phyloP scores from a whole-genome alignment of 2,329 filamentous ascomycete species.

The Microdochium nivale region DNA sequence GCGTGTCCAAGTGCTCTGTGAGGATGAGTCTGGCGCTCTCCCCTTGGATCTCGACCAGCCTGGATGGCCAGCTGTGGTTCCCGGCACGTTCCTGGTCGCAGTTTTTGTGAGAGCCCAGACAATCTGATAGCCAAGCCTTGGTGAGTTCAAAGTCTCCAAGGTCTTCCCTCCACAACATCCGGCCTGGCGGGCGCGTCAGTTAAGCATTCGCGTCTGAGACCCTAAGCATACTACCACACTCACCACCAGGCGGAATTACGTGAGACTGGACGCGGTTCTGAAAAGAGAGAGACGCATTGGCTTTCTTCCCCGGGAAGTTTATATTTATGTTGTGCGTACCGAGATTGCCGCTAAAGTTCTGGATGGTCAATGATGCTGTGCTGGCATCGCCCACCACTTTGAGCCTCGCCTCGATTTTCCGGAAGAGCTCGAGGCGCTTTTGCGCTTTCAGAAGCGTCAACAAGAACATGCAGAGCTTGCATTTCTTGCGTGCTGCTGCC shows the following conservation, averaged over 20 bases:
- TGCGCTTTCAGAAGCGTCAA: too few species aligned
- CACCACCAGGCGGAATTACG: background rate
- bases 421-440: too few species aligned
- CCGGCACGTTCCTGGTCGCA: background rate
- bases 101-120: background rate
- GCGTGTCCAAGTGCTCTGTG: background rate
- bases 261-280: background rate
- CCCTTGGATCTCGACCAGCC: background rate
- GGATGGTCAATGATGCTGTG: too few species aligned
- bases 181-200: background rate
- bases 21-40: background rate
- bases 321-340: background rate
- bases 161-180: background rate
- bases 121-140: background rate
- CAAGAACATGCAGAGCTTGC: too few species aligned
- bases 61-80: background rate
- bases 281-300: too few species aligned
- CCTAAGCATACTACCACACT: background rate
- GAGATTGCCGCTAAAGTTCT: too few species aligned
- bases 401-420: too few species aligned
- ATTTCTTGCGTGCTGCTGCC: too few species aligned
- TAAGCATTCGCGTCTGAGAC: background rate
- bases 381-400: too few species aligned
- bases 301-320: background rate
- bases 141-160: background rate